A percentile compares a stretch with the other conserved stretches of the same genome.
Conservation (phyloP, 1,284 basidiomycete genomes). For the Ustanciosporium gigantosporum region DNA sequence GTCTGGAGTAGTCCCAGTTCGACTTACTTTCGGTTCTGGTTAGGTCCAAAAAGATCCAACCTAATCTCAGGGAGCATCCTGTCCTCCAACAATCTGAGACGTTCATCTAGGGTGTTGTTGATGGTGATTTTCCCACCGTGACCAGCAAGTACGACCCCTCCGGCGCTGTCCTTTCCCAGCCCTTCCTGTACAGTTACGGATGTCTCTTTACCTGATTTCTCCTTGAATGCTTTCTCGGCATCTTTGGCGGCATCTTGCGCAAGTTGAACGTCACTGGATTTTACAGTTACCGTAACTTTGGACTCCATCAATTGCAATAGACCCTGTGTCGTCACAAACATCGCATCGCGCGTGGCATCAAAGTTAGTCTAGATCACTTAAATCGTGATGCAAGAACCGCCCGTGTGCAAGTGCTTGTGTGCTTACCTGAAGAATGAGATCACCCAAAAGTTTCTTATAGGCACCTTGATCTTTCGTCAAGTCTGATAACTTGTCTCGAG, state of each 20-base stretch:
- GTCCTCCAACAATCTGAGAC: slow-evolving; percentile 55
- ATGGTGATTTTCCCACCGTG: slow-evolving; percentile 54
- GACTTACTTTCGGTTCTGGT: slow-evolving; percentile 58
- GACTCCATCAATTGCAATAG: slow-evolving; percentile 56
- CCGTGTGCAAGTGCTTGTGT: no score
- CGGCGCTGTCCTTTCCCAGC: slow-evolving; percentile 69
- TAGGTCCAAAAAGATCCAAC: slow-evolving; percentile 56
- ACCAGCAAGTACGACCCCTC: slow-evolving; percentile 51
- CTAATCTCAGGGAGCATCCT: slow-evolving; percentile 59
- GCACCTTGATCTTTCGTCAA: slow-evolving; percentile 73
- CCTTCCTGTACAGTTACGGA: slow-evolving; percentile 70
- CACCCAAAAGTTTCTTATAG: slow-evolving; percentile 47
- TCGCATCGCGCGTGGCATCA: no score
- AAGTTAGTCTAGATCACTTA: no score
- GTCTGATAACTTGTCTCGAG: slow-evolving; percentile 70
- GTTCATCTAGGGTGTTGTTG: slow-evolving; percentile 60
- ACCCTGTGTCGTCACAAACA: no score
- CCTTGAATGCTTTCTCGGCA: slow-evolving; percentile 71
- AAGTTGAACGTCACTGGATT: slow-evolving; percentile 51
- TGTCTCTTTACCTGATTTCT: slow-evolving; percentile 75
- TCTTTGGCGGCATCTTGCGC: slow-evolving; percentile 67
- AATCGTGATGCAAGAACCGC: no score
- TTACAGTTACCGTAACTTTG: slow-evolving; percentile 48
- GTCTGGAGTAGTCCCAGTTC: no score
- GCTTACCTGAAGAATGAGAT: slow-evolving; percentile 75